Percentiles rank a stretch among this genome's conserved stretches.
phyloP scores from a whole-genome alignment of 2,329 filamentous ascomycete species.

The Stachybotrys echinatus region DNA sequence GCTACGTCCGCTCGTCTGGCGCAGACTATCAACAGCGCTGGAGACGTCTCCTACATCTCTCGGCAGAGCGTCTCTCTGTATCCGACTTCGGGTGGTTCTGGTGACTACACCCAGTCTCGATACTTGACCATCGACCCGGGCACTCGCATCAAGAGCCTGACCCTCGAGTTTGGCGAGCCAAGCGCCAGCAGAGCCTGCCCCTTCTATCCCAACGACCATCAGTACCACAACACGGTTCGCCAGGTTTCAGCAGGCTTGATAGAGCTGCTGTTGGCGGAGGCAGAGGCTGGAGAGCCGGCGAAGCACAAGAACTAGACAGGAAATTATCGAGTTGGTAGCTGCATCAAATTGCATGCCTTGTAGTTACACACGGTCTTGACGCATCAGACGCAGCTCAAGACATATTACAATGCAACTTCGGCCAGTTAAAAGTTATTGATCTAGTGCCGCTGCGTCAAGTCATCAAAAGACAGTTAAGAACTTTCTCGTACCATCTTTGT shows the following conservation, averaged over 20 bases:
- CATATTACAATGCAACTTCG: no score
- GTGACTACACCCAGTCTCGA: constrained; percentile 41
- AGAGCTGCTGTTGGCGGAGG: constrained; percentile 31
- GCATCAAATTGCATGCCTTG: no score
- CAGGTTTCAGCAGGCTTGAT: constrained; percentile 43
- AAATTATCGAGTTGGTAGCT: no score
- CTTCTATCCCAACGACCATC: constrained; percentile 39
- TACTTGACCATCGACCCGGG: constrained; percentile 29
- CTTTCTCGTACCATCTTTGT: no score
- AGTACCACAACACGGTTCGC: constrained; percentile 37
- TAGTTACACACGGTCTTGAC: no score
- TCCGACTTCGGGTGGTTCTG: constrained; percentile 37
- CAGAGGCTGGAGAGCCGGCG: constrained; percentile 8
- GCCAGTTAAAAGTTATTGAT: no score
- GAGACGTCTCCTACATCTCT: constrained; percentile 29
- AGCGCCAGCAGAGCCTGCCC: constrained; percentile 20
- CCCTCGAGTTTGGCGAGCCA: constrained; percentile 39
- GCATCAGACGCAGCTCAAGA: no score
- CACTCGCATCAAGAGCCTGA: constrained; percentile 33
- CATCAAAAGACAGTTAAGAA: no score
- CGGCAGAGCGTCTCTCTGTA: constrained; percentile 36
- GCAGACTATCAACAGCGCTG: constrained; percentile 32
- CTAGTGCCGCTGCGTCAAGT: no score
- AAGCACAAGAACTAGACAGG: no score
- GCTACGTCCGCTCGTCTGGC: constrained; percentile 27